Evolutionary conservation across 2,329 filamentous ascomycete species (phyloP).

Genomic region (Ceratocystis destructans): DNA sequence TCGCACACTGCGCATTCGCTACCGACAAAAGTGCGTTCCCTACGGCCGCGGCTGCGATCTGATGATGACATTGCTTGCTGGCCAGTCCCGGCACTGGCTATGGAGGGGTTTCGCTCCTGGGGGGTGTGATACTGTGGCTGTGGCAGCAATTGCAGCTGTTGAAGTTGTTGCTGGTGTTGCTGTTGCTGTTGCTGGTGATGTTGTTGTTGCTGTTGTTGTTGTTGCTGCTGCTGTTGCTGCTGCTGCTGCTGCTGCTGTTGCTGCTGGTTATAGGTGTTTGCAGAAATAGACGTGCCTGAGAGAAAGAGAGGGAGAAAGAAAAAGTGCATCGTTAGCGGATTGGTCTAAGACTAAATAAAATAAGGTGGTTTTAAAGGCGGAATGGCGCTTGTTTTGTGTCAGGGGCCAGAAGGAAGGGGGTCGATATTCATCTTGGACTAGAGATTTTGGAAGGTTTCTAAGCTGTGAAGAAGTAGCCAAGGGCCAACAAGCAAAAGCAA

Average conservation of each 20-base stretch:
- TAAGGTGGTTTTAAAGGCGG: background rate
- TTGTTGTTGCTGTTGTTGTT: background rate
- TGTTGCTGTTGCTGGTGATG: background rate
- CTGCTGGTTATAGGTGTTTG: constrained; percentile 21
- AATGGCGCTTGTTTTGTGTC: constrained; percentile 3
- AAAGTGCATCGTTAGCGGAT: constrained; percentile 6
- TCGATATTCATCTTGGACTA: background rate
- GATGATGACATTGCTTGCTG: constrained; percentile 31
- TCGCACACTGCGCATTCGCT: constrained; percentile 93
- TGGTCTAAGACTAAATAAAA: background rate
- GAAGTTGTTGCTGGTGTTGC: constrained; percentile 12
- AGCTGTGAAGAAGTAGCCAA: background rate
- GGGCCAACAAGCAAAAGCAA: background rate
- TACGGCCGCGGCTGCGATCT: constrained; percentile 63
- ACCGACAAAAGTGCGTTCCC: constrained; percentile 90
- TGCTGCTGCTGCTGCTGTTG: background rate
- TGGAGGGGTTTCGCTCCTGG: constrained; percentile 20
- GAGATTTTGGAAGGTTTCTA: background rate
- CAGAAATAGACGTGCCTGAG: constrained; percentile 9
- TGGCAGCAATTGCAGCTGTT: constrained; percentile 1
- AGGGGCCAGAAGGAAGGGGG: background rate
- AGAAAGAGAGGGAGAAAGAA: constrained; percentile 3
- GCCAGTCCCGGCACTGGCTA: constrained; percentile 12
- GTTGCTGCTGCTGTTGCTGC: constrained; percentile 15
- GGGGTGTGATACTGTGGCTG: constrained; percentile 11